Evolutionary conservation across 1,139 yeast species (phyloP).

Genomic region (Candida smagusa): DNA sequence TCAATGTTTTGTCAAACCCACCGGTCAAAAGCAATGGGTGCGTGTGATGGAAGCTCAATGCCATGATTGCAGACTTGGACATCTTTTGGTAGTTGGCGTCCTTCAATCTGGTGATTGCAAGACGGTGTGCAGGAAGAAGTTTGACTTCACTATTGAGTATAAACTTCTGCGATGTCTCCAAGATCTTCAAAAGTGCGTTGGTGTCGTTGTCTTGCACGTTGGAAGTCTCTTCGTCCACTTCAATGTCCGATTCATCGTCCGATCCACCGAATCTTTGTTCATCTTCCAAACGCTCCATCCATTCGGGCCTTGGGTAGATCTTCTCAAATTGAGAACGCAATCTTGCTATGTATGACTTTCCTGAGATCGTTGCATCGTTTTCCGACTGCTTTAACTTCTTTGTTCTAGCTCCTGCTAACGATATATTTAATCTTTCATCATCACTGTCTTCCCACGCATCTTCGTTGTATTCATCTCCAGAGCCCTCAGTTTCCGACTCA

Average conservation of each 20-base stretch:
- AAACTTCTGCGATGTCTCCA: conserved; percentile 58
- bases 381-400: conserved; percentile 70
- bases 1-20: conserved; percentile 85
- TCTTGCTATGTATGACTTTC: conserved; percentile 66
- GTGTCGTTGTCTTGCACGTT: conserved; percentile 42
- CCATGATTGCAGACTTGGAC: conserved; percentile 77
- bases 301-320: conserved; percentile 81
- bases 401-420: conserved; percentile 60
- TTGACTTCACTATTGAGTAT: conserved; percentile 48
- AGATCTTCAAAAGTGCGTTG: conserved; percentile 56
- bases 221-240: conserved; percentile 31
- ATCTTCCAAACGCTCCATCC: conserved; percentile 59
- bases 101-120: conserved; percentile 75
- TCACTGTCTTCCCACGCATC: conserved; percentile 92
- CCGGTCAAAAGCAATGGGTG: conserved; percentile 85
- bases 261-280: conserved; percentile 12
- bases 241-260: conserved; percentile 20
- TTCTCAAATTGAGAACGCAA: conserved; percentile 82
- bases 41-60: conserved; percentile 77
- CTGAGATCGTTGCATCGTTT: conserved; percentile 57
- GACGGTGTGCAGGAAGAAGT: conserved; percentile 64
- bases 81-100: conserved; percentile 77
- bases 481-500: conserved; percentile 14
- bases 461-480: conserved; percentile 27
- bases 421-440: conserved; percentile 69